Conservation (phyloP, 164 flowering plant species). For the Vitis rotundifolia region DNA sequence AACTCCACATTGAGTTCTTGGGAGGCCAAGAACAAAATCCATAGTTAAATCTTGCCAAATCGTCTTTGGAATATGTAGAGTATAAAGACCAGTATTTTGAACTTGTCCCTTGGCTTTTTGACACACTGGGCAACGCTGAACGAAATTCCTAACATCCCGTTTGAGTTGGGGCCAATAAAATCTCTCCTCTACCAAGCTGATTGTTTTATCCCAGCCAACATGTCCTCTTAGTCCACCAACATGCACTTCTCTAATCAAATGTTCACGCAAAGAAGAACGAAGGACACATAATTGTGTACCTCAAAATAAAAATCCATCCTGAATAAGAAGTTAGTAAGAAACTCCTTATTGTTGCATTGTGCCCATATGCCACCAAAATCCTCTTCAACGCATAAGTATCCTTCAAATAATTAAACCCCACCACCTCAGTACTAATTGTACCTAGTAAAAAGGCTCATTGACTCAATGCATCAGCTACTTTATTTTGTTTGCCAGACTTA, state of each 20-base stretch:
- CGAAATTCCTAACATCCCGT: neutral
- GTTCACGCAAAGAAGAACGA: neutral
- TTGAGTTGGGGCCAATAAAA: neutral
- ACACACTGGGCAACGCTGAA: neutral
- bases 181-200: neutral
- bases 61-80: neutral
- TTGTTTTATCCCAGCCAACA: neutral
- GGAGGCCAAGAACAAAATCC: constrained; percentile 2
- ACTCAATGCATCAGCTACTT: constrained; percentile 4
- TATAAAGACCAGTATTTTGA: neutral
- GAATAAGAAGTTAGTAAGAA: neutral
- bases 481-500: neutral
- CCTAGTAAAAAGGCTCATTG: neutral
- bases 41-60: constrained; percentile 3
- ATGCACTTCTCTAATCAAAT: neutral
- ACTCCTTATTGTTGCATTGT: neutral
- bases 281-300: neutral
- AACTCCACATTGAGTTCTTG: neutral
- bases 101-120: neutral
- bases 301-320: constrained; percentile 4
- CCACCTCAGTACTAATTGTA: neutral
- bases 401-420: neutral
- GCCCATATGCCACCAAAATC: neutral
- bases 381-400: neutral
- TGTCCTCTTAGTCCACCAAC: neutral